A percentile compares a stretch with the other conserved stretches of the same genome.
Evolutionary conservation across 176 grass and related monocot species (phyloP).

Genomic region (Triticum monococcum): DNA sequence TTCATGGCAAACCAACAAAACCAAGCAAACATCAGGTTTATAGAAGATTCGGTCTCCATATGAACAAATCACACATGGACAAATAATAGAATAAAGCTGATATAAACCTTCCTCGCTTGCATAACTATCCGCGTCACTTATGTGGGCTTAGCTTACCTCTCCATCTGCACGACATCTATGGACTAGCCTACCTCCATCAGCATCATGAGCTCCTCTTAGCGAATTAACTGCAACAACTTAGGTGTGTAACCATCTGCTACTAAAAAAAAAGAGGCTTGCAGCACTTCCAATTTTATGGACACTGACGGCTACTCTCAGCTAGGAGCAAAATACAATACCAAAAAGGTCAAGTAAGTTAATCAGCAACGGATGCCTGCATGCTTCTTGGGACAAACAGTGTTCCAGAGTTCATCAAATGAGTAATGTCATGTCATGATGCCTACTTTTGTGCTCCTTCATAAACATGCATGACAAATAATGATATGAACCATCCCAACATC

Average conservation of each 20-base stretch:
- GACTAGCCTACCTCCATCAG: conserved; percentile 12
- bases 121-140: background rate
- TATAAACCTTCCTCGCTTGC: background rate
- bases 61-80: background rate
- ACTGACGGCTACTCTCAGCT: conserved; percentile 18
- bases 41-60: background rate
- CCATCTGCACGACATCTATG: background rate
- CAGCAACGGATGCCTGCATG: conserved; percentile 36
- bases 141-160: conserved; percentile 16
- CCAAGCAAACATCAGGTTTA: background rate
- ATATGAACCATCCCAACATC: conserved; percentile 48
- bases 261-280: background rate
- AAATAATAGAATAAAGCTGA: background rate
- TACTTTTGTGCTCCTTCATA: conserved; percentile 34
- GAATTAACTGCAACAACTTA: background rate
- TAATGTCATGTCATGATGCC: conserved; percentile 62
- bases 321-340: conserved; percentile 23
- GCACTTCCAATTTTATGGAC: conserved; percentile 26
- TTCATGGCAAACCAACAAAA: background rate
- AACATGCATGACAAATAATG: conserved; percentile 70
- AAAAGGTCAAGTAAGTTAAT: conserved; percentile 15
- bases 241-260: conserved; percentile 6
- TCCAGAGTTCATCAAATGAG: conserved; percentile 42
- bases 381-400: conserved; percentile 19
- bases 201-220: conserved; percentile 16